These are phyloP conservation scores for Stenocarpella maydis DNA, from an alignment of 2,329 filamentous ascomycete species.

Conservation along the genomic window DNA sequence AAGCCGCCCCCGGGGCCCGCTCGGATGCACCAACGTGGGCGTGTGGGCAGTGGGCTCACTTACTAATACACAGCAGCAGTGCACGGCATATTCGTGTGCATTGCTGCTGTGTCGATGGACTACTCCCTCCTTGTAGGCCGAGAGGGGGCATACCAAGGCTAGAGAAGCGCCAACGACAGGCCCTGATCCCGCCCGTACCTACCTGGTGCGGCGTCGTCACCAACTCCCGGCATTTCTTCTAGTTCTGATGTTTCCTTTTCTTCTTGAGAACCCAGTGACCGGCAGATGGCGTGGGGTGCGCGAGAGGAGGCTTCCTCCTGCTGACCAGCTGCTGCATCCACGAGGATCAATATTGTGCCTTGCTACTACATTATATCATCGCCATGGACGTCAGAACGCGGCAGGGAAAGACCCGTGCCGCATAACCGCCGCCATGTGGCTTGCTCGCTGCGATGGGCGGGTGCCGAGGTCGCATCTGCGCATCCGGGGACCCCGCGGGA, in stretches of 20 bases:
- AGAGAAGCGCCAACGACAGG: conserved; percentile 2
- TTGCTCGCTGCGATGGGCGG: not conserved
- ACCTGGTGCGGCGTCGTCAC: no score
- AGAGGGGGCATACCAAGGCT: not conserved
- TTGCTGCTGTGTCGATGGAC: no score
- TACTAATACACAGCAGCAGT: not conserved
- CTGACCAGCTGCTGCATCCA: not conserved
- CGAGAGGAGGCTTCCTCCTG: not conserved
- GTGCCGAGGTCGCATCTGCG: conserved; percentile 8
- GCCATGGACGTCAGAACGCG: not conserved
- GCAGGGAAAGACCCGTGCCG: not conserved
- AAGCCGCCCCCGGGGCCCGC: not conserved
- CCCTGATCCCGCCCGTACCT: not conserved
- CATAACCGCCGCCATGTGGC: conserved; percentile 3
- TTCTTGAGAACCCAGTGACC: not conserved
- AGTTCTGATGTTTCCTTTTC: no score
- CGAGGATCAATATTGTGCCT: not conserved
- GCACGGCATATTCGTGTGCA: not conserved
- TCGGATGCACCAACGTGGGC: not conserved
- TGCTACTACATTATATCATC: no score
- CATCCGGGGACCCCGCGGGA: conserved; percentile 19
- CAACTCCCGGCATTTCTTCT: not conserved
- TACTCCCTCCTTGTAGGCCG: not conserved
- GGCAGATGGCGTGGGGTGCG: not conserved
- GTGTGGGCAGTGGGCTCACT: no score